Conservation (phyloP, 768 basidiomycete genomes). For the Dioszegia crocea region DNA sequence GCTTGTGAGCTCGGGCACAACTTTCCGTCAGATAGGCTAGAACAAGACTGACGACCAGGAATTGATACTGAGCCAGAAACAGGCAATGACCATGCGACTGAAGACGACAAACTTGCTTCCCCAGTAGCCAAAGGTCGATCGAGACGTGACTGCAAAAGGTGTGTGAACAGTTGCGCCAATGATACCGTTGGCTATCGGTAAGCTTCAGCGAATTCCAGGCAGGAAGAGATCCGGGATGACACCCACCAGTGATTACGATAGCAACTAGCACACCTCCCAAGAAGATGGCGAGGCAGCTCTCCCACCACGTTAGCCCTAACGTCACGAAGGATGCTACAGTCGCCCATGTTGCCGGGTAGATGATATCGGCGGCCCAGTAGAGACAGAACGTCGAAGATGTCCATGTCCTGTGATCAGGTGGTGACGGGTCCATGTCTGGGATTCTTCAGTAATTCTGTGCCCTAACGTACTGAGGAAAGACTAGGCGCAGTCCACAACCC, state of each 20-base stretch:
- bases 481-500: too few species aligned
- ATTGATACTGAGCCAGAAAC: conserved; percentile 16
- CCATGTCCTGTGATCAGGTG: conserved; percentile 28
- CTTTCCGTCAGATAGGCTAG: conserved; percentile 2
- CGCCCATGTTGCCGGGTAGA: conserved; percentile 33
- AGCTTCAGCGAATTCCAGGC: neutral
- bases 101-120: conserved; percentile 39
- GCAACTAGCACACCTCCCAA: conserved; percentile 83
- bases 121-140: conserved; percentile 38
- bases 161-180: conserved; percentile 37
- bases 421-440: conserved; percentile 40
- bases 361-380: conserved; percentile 33
- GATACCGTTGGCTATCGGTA: conserved; percentile 25
- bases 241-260: conserved; percentile 31
- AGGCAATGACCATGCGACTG: conserved; percentile 36
- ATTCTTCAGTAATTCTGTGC: neutral
- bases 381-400: conserved; percentile 35
- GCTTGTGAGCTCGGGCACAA: neutral
- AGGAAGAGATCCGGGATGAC: neutral
- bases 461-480: too few species aligned
- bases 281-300: conserved; percentile 73
- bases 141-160: conserved; percentile 35
- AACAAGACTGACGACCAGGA: conserved; percentile 8
- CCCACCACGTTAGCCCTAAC: conserved; percentile 56
- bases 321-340: conserved; percentile 25